These are phyloP conservation scores for Haematococcus lacustris DNA, from an alignment of 139 green algal genomes.

Conservation along the genomic window DNA sequence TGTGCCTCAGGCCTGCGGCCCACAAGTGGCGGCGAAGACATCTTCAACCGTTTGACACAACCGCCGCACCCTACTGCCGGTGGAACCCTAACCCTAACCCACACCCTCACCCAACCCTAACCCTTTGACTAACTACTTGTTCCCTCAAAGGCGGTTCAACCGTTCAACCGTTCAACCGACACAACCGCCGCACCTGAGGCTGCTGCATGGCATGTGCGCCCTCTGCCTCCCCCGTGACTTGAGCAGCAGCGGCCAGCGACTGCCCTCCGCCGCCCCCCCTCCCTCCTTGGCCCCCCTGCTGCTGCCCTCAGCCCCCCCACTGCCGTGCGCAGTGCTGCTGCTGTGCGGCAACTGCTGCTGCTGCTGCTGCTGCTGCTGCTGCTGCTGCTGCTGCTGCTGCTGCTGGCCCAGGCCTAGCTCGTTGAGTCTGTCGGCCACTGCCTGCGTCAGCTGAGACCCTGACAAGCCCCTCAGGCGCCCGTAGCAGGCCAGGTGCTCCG, in stretches of 20 bases:
- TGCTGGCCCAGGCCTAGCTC: constrained; percentile 14
- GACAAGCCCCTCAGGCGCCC: constrained; percentile 29
- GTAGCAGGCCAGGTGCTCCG: constrained; percentile 51
- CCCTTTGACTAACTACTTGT: too few species aligned
- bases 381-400: too few species aligned
- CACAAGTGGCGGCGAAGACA: not conserved
- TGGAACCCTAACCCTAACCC: too few species aligned
- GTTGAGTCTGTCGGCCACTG: not conserved
- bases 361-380: too few species aligned
- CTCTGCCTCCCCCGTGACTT: too few species aligned
- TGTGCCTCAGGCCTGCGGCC: not conserved
- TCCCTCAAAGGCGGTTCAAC: too few species aligned
- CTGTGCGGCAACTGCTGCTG: not conserved
- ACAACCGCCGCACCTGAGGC: too few species aligned
- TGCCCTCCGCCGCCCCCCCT: not conserved
- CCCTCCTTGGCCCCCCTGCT: not conserved
- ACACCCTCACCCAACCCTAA: too few species aligned
- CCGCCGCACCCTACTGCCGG: too few species aligned
- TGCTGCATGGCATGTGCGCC: too few species aligned
- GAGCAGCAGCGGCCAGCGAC: not conserved
- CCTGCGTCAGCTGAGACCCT: constrained; percentile 2
- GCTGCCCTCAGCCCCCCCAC: not conserved
- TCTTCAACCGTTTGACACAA: too few species aligned
- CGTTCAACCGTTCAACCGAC: too few species aligned
- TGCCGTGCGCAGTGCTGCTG: not conserved